Evolutionary conservation across 345 rosid genomes (phyloP).

Genomic region (Bruguiera parviflora): DNA sequence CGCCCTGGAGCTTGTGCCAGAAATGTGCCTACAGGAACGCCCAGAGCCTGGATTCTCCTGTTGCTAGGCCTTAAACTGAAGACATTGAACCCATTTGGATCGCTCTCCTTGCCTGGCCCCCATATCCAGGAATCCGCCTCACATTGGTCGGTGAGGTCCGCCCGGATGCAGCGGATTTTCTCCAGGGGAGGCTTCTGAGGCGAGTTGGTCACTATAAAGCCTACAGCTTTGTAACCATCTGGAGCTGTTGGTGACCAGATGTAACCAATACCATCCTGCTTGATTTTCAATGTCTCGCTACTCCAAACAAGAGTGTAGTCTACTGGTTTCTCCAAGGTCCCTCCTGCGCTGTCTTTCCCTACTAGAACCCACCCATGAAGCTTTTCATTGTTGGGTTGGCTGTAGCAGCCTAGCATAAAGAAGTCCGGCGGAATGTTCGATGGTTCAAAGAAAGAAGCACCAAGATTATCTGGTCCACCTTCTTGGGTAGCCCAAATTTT

Average conservation of each 20-base stretch:
- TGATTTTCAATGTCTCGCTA: constrained; percentile 54
- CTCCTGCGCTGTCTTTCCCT: constrained; percentile 40
- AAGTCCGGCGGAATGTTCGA: constrained; percentile 43
- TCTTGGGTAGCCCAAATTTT: constrained; percentile 56
- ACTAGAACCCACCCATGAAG: constrained; percentile 65
- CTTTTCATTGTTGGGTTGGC: constrained; percentile 54
- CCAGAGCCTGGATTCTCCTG: constrained; percentile 48
- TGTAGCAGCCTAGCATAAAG: constrained; percentile 55
- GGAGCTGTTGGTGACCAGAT: constrained; percentile 75
- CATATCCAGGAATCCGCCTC: constrained; percentile 52
- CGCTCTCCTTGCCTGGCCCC: constrained; percentile 35
- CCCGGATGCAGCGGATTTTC: constrained; percentile 58
- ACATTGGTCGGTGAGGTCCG: constrained; percentile 60
- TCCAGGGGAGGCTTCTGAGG: constrained; percentile 64
- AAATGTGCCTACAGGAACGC: constrained; percentile 63
- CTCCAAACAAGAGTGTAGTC: constrained; percentile 80
- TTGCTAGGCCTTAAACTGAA: constrained; percentile 42
- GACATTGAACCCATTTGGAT: constrained; percentile 35
- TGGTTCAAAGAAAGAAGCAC: constrained; percentile 74
- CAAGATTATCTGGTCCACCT: constrained; percentile 66
- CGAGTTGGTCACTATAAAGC: constrained; percentile 55
- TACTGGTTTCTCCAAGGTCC: constrained; percentile 42
- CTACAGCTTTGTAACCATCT: constrained; percentile 62
- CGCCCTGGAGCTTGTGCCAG: constrained; percentile 26
- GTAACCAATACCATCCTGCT: constrained; percentile 61